These are phyloP conservation scores for Saccharomycopsis synnaedendra DNA, from an alignment of 805 yeast species.

Conservation along the genomic window DNA sequence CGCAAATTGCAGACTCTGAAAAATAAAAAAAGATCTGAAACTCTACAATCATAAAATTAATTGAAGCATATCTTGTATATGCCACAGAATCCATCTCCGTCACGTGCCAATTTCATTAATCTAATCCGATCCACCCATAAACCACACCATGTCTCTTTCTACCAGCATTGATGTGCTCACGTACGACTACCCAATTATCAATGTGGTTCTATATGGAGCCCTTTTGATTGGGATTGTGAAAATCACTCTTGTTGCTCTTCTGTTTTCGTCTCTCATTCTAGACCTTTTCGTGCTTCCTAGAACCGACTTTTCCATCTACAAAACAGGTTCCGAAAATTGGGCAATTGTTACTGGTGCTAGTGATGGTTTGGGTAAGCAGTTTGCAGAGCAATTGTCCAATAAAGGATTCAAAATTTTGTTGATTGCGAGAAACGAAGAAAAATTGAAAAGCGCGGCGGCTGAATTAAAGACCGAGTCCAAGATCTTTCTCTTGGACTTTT, in stretches of 20 bases:
- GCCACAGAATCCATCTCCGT: no score
- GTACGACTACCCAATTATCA: no score
- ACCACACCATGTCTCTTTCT: no score
- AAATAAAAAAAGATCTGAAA: no score
- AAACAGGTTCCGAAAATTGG: constrained; percentile 62
- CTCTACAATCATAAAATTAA: no score
- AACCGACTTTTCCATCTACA: constrained; percentile 43
- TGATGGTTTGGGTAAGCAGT: constrained; percentile 95
- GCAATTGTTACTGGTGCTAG: constrained; percentile 97
- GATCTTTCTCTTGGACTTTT: constrained; percentile 67
- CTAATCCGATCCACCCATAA: no score
- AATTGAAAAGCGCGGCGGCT: constrained; percentile 52
- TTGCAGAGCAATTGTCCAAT: constrained; percentile 71
- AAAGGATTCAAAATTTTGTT: constrained; percentile 76
- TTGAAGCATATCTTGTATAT: no score
- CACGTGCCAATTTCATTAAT: no score
- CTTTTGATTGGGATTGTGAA: constrained; percentile 22
- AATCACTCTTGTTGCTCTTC: constrained; percentile 37
- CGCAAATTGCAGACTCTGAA: no score
- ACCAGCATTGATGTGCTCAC: no score
- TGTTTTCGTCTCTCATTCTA: constrained; percentile 39
- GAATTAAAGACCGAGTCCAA: constrained; percentile 57
- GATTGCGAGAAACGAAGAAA: constrained; percentile 74
- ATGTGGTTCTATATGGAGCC: no score
- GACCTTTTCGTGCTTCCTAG: constrained; percentile 59